Evolutionary conservation across 345 rosid genomes (phyloP), one percentile per base, ranked within the genome.

Genomic region (Gossypium australe): DNA sequence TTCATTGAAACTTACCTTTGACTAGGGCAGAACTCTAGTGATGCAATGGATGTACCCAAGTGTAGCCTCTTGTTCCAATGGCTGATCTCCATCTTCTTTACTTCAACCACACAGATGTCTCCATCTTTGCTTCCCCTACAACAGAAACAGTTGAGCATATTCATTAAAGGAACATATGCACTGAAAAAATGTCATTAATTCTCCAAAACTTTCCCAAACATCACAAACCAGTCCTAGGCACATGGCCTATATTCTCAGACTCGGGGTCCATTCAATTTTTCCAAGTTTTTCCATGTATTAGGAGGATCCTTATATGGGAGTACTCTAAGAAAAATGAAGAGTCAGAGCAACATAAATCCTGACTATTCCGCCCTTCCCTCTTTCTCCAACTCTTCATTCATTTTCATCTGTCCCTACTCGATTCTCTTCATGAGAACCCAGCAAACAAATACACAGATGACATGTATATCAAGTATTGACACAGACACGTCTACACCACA

Each of bases 31-130:
- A 94, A 91, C 81, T 87, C 98, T 6, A 94, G 83, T 38, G 87
- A 83, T 44, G 86, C 81, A 79, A 95, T 88, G 71, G 83, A 64
- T 60, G 92, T 84, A 53, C 98, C 98, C 72, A 82, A 88, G 77
- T 92, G 99, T 65, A 92, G 85, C 88, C 98, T 90, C 89, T 84
- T 92, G 77, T 96, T 95, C 86, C 88, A 86, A 78, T 95, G 99
- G 81, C 82, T 83, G 59, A 92, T 82, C 77, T 88, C 97, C 99
- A 94, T 94, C 73, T 91, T 95, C 83, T 89, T 92, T n/a, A 92
- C 86, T 77, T 92, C 90, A 57, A 88, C 96, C 22, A 91, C 89
- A 69, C 92, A 86, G 24, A 95, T 75, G 77, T 92, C 96, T 70
- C 99, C 98, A 74, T 95, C 98, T 82, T 87, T 89, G 82, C 97